Conservation (phyloP, 192 early-diverging fungal species). For the Paraglomus brasilianum region DNA sequence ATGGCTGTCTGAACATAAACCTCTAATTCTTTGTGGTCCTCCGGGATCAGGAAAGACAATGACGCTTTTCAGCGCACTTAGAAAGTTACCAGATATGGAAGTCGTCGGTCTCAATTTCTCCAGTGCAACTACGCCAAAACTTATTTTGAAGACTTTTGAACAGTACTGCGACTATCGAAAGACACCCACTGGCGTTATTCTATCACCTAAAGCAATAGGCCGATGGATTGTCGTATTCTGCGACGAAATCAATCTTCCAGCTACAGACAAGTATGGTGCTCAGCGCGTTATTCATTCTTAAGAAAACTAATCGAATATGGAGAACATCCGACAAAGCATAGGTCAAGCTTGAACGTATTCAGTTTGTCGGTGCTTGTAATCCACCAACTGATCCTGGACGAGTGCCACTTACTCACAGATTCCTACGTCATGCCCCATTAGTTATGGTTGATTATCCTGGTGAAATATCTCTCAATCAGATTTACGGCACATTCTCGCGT, state of each 20-base stretch:
- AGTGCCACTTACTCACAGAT: conserved; percentile 91
- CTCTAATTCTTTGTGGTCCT: conserved; percentile 95
- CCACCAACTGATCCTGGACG: conserved; percentile 99
- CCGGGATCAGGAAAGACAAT: conserved; percentile 99
- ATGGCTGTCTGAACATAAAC: conserved; percentile 94
- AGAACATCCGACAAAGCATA: conserved; percentile 85
- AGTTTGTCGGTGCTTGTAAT: conserved; percentile 99
- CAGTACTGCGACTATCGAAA: conserved; percentile 98
- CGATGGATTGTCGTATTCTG: conserved; percentile 99
- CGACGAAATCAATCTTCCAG: conserved; percentile 99
- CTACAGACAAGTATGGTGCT: conserved; percentile 94
- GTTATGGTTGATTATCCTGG: conserved; percentile 99
- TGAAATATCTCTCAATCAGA: conserved; percentile 85
- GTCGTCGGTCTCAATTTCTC: conserved; percentile 99
- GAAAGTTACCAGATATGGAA: conserved; percentile 92
- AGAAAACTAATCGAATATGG: conserved; percentile 92
- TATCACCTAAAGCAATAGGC: conserved; percentile 79
- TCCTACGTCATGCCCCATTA: conserved; percentile 94
- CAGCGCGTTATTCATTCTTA: conserved; percentile 98
- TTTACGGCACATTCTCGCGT: conserved; percentile 91
- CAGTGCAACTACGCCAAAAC: conserved; percentile 92
- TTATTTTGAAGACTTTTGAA: conserved; percentile 94
- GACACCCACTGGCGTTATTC: conserved; percentile 85
- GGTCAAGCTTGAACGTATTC: conserved; percentile 95
- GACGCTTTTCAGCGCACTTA: conserved; percentile 95